Conservation (phyloP, 345 rosid genomes). For the Populus simonii region DNA sequence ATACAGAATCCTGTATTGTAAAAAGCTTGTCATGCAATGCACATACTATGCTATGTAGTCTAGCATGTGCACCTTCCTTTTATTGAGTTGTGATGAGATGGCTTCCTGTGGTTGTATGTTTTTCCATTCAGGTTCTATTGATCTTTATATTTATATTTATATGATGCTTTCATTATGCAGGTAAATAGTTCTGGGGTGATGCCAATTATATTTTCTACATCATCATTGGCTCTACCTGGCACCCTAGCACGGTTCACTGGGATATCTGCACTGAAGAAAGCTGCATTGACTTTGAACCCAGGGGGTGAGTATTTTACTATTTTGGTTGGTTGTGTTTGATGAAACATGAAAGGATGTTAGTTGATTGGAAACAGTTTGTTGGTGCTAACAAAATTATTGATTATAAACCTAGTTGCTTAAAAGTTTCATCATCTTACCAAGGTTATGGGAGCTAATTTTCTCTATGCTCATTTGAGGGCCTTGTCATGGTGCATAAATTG, state of each 20-base stretch:
- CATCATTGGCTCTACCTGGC: slow-evolving; percentile 91
- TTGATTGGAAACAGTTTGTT: background rate
- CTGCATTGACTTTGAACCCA: slow-evolving; percentile 81
- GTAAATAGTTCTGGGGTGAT: slow-evolving; percentile 96
- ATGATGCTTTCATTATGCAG: slow-evolving; percentile 29
- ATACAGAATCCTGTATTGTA: background rate
- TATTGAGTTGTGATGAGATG: background rate
- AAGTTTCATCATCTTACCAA: background rate
- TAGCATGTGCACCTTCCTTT: background rate
- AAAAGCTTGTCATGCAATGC: background rate
- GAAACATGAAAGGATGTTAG: background rate
- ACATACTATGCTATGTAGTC: background rate
- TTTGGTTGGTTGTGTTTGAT: slow-evolving; percentile 16
- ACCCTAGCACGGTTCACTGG: slow-evolving; percentile 93
- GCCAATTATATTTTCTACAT: slow-evolving; percentile 97
- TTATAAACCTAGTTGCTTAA: background rate
- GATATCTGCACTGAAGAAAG: slow-evolving; percentile 69
- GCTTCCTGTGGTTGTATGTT: background rate
- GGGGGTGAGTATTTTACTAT: slow-evolving; percentile 52
- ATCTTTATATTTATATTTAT: background rate
- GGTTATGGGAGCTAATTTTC: background rate
- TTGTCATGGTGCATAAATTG: background rate
- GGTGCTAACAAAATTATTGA: background rate
- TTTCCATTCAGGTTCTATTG: background rate
- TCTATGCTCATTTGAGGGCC: background rate